Base-by-base conservation (phyloP, 2,329 filamentous ascomycete species). In the Arthrobotrys conoides region DNA sequence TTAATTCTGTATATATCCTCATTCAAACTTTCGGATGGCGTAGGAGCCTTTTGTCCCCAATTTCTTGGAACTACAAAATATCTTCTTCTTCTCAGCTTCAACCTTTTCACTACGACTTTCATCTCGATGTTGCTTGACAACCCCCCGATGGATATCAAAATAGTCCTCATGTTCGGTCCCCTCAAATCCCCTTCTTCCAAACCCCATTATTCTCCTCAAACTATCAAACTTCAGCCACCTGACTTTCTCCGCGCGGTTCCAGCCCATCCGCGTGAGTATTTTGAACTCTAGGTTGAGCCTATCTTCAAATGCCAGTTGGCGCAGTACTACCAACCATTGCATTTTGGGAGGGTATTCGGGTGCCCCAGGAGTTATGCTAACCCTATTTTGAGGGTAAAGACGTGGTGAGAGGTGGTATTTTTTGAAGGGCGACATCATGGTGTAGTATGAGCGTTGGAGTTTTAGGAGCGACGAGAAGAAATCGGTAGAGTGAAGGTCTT, bases 391-490 rank as follows among this genome's bases (percentile, higher is more conserved):
- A 10, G 12, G 12, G n/a, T 22, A 12, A 5, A 53, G 24, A 30
- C 22, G 5, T 2, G 4, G 10, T 8, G 49, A 24, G 9, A n/a
- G 1, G 3, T 8, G 22, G 12, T 53, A 18, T 0, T 14, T 33
- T 27, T 41, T 55, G 22, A 24, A 48, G 0, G 48, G 64, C 14
- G 64, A 67, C n/a, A 44, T 27, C 27, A 67, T 41, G 20, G 9
- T 38, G n/a, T 67, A 67, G 22, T 67, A 53, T 16, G 64, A 18
- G 9, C 10, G 20, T 10, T 67, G 64, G n/a, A 53, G 27, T 18
- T 24, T 8, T 3, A 27, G 33, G 0, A 67, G 18, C 6, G n/a
- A n/a, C 10, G 24, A 9, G 18, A 38, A 55, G 46, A 67, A 67
- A 5, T 55, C 33, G 14, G 5, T n/a, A 1, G 44, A 16, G 20